A percentile compares a stretch with the other conserved stretches of the same genome.
These are phyloP conservation scores for Claviceps humidiphila DNA, from an alignment of 2,329 filamentous ascomycete species.

Conservation along the genomic window DNA sequence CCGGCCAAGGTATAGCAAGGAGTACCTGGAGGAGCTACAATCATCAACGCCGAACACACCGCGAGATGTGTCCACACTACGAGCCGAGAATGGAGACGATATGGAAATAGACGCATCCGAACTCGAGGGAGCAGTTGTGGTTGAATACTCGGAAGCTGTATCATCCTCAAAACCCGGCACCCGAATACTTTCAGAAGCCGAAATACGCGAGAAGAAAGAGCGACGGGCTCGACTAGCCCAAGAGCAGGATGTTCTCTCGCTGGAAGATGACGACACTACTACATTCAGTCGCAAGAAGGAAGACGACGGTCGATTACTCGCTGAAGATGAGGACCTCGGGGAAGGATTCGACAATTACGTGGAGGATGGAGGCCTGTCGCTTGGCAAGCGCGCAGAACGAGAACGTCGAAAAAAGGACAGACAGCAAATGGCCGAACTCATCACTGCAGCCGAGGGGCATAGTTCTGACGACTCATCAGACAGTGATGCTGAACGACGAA, in stretches of 20 bases:
- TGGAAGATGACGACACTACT: constrained; percentile 44
- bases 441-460: constrained; percentile 61
- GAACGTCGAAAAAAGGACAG: constrained; percentile 54
- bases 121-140: constrained; percentile 51
- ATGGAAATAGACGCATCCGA: constrained; percentile 47
- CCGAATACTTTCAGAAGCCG: constrained; percentile 63
- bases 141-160: constrained; percentile 30
- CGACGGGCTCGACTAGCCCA: constrained; percentile 69
- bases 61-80: constrained; percentile 39
- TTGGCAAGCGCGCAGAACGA: constrained; percentile 67
- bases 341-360: constrained; percentile 91
- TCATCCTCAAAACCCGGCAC: constrained; percentile 21
- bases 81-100: constrained; percentile 32
- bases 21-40: constrained; percentile 75
- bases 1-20: constrained; percentile 70
- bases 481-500: constrained; percentile 55
- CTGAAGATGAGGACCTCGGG: constrained; percentile 81
- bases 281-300: constrained; percentile 38
- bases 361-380: constrained; percentile 65
- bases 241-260: constrained; percentile 51
- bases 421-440: constrained; percentile 70
- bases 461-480: constrained; percentile 54
- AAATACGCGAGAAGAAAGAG: constrained; percentile 85
- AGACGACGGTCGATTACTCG: constrained; percentile 59
- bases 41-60: constrained; percentile 77